Conservation (phyloP, 192 early-diverging fungal species). For the Mortierella antarctica region DNA sequence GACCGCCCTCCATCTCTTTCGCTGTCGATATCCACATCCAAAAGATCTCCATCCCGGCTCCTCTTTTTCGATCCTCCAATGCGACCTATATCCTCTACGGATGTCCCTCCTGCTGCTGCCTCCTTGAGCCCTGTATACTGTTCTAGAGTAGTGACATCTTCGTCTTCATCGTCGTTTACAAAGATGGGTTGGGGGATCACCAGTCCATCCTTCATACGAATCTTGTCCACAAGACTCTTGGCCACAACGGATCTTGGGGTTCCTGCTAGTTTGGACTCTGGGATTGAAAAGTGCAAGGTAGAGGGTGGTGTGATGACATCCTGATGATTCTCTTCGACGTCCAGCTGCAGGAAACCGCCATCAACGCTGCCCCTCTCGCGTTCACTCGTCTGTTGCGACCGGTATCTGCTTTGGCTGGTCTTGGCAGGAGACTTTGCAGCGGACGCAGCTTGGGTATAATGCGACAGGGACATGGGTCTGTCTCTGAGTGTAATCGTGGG, state of each 20-base stretch:
- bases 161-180: slow-evolving; percentile 33
- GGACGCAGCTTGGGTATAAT: slow-evolving; percentile 9
- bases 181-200: slow-evolving; percentile 43
- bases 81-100: neutral
- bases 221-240: slow-evolving; percentile 32
- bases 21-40: slow-evolving; percentile 1
- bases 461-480: slow-evolving; percentile 17
- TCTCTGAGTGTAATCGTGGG: slow-evolving; percentile 18
- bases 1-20: neutral
- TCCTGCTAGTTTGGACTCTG: slow-evolving; percentile 18
- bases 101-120: neutral
- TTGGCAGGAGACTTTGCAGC: neutral
- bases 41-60: slow-evolving; percentile 15
- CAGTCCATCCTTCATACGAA: slow-evolving; percentile 36
- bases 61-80: slow-evolving; percentile 42
- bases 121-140: neutral
- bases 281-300: slow-evolving; percentile 32
- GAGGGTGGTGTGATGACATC: slow-evolving; percentile 33
- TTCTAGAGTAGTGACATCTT: neutral
- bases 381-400: neutral
- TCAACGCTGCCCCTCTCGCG: neutral
- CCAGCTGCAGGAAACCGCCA: slow-evolving; percentile 19
- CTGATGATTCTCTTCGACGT: slow-evolving; percentile 25
- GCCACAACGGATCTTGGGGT: slow-evolving; percentile 33
- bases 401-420: neutral